phyloP scores from a whole-genome alignment of 2,329 filamentous ascomycete species.

The Nemania sp. region DNA sequence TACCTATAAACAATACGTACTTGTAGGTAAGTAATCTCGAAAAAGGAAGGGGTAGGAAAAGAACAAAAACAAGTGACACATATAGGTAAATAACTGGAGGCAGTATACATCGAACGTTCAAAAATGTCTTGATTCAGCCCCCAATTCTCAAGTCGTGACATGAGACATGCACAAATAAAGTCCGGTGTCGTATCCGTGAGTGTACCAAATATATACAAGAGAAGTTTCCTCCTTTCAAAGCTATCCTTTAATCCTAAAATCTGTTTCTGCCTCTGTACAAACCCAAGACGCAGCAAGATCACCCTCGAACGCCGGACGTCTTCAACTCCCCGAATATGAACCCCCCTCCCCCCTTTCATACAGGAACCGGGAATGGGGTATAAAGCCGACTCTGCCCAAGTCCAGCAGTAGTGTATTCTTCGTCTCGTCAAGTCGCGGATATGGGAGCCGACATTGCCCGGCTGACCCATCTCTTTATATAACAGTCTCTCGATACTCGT shows the following conservation, averaged over 20 bases:
- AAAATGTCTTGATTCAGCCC: neutral
- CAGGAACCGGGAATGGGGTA: conserved; percentile 1
- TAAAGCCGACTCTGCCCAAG: conserved; percentile 4
- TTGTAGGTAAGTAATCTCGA: no score
- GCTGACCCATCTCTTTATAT: conserved; percentile 1
- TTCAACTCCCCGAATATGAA: conserved; percentile 23
- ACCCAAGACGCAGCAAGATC: conserved; percentile 17
- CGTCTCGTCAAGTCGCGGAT: conserved; percentile 7
- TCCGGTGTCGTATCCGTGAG: neutral
- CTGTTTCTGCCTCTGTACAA: conserved; percentile 1
- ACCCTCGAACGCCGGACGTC: conserved; percentile 23
- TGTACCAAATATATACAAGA: conserved; percentile 13
- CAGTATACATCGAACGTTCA: neutral
- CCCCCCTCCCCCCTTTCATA: neutral
- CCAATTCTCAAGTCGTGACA: neutral
- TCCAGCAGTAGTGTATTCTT: neutral
- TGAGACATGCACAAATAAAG: conserved; percentile 6
- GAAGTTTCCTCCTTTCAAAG: conserved; percentile 13
- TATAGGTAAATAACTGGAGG: neutral
- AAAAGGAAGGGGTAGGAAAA: no score
- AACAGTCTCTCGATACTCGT: neutral
- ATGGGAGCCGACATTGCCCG: neutral
- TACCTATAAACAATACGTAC: no score
- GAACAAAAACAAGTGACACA: neutral
- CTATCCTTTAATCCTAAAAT: conserved; percentile 2